A percentile compares a stretch with the other conserved stretches of the same genome.
Conservation (phyloP, 2,329 filamentous ascomycete species). For the Epichloe sylvatica region DNA sequence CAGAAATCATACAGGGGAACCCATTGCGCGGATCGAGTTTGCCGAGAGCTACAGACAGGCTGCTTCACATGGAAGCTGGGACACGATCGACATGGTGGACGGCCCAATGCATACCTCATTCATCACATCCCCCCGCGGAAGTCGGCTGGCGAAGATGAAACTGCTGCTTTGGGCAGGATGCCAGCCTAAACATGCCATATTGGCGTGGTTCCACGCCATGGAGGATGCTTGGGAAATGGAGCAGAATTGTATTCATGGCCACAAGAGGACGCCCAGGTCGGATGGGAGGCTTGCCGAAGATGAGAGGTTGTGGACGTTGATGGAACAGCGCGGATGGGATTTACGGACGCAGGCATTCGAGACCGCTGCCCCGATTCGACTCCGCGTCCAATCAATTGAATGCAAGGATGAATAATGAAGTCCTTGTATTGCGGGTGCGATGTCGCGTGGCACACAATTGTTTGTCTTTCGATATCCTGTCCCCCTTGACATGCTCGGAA, state of each 20-base stretch:
- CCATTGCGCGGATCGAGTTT: slow-evolving; percentile 25
- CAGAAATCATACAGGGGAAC: slow-evolving; percentile 14
- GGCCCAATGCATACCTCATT: slow-evolving; percentile 17
- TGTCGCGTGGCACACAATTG: too few relatives aligned
- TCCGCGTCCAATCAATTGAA: slow-evolving; percentile 11
- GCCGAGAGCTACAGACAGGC: slow-evolving; percentile 28
- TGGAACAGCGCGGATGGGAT: slow-evolving; percentile 22
- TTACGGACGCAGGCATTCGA: slow-evolving; percentile 22
- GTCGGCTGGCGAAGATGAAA: slow-evolving; percentile 15
- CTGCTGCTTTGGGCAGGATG: slow-evolving; percentile 22
- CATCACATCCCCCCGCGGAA: slow-evolving; percentile 14
- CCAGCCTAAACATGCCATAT: slow-evolving; percentile 16
- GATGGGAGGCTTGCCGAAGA: slow-evolving; percentile 4
- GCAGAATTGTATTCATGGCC: slow-evolving; percentile 7
- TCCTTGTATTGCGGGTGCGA: too few relatives aligned
- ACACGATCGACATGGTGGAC: slow-evolving; percentile 16
- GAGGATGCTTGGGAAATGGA: slow-evolving; percentile 22
- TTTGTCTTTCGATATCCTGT: too few relatives aligned
- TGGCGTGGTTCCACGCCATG: slow-evolving; percentile 25
- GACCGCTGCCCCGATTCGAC: slow-evolving; percentile 21
- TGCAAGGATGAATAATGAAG: slow-evolving; percentile 15
- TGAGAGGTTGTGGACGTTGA: slow-evolving; percentile 15
- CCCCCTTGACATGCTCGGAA: background rate
- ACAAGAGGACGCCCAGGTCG: slow-evolving; percentile 9
- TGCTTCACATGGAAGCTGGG: slow-evolving; percentile 6